Conservation (phyloP, 2,329 filamentous ascomycete genomes). For the Aspergillus felis region DNA sequence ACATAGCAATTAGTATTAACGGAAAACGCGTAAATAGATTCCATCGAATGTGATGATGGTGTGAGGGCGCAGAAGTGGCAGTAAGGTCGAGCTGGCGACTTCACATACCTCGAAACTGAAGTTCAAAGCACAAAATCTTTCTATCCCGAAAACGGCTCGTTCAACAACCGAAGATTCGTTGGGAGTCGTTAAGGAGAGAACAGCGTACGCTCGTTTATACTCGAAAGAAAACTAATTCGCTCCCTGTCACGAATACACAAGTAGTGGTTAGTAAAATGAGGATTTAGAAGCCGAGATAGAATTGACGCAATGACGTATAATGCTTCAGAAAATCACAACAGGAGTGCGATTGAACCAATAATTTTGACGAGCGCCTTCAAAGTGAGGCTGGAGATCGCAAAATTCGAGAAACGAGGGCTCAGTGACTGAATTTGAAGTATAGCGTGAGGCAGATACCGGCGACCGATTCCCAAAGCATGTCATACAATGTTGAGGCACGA, state of each 20-base stretch:
- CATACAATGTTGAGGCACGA: neutral
- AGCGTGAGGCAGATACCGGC: neutral
- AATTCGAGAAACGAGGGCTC: neutral
- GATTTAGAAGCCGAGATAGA: neutral
- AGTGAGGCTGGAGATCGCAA: neutral
- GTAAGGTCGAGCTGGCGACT: neutral
- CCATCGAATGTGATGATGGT: neutral
- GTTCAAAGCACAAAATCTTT: slow-evolving; percentile 19
- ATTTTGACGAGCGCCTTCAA: neutral
- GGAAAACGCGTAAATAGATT: neutral
- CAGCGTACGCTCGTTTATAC: slow-evolving; percentile 30
- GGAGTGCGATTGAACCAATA: neutral
- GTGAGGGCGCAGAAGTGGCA: neutral
- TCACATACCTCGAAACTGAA: slow-evolving; percentile 20
- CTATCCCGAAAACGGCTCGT: slow-evolving; percentile 31
- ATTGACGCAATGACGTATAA: neutral
- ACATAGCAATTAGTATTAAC: neutral
- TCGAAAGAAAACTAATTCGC: slow-evolving; percentile 29
- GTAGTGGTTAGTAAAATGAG: slow-evolving; percentile 10
- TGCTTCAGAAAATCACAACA: neutral
- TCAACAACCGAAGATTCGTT: slow-evolving; percentile 36
- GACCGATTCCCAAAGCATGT: neutral
- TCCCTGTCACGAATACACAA: slow-evolving; percentile 15
- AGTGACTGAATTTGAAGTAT: neutral
- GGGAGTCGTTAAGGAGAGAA: slow-evolving; percentile 40